Conservation (phyloP, 2,329 filamentous ascomycete genomes). For the Zasmidium citrigriseum region DNA sequence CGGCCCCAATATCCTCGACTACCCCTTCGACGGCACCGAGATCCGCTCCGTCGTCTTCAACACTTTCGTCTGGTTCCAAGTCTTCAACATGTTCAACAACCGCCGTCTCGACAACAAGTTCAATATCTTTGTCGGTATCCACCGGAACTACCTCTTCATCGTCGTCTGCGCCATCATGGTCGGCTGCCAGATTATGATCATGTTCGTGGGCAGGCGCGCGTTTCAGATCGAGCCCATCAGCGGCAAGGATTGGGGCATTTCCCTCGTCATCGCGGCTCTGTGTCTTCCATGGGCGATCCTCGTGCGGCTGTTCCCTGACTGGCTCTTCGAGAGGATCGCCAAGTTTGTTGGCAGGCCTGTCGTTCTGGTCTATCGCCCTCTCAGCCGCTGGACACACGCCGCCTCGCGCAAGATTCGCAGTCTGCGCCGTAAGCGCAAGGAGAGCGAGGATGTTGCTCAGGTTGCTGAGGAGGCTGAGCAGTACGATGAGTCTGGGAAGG, state of each 20-base stretch:
- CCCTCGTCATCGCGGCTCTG: slow-evolving; percentile 75
- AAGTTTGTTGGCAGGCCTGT: slow-evolving; percentile 40
- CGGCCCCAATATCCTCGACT: slow-evolving; percentile 61
- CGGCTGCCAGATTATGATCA: slow-evolving; percentile 84
- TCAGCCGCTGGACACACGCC: slow-evolving; percentile 22
- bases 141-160: slow-evolving; percentile 84
- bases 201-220: slow-evolving; percentile 73
- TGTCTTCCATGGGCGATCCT: slow-evolving; percentile 81
- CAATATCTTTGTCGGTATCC: slow-evolving; percentile 90
- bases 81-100: slow-evolving; percentile 98
- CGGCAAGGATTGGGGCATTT: slow-evolving; percentile 79
- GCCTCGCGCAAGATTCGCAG: slow-evolving; percentile 14
- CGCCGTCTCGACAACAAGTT: slow-evolving; percentile 90
- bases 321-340: slow-evolving; percentile 51
- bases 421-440: slow-evolving; percentile 18
- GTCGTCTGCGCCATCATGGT: slow-evolving; percentile 83
- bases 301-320: slow-evolving; percentile 81
- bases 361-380: slow-evolving; percentile 20
- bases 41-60: slow-evolving; percentile 90
- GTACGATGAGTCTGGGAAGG: slow-evolving; percentile 13
- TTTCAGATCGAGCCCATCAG: slow-evolving; percentile 74
- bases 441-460: slow-evolving; percentile 17
- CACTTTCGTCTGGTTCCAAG: slow-evolving; percentile 99
- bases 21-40: slow-evolving; percentile 49
- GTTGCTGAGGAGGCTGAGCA: slow-evolving; percentile 18